Evolutionary conservation across 805 yeast species (phyloP).

Genomic region (Candida manassasensis): DNA sequence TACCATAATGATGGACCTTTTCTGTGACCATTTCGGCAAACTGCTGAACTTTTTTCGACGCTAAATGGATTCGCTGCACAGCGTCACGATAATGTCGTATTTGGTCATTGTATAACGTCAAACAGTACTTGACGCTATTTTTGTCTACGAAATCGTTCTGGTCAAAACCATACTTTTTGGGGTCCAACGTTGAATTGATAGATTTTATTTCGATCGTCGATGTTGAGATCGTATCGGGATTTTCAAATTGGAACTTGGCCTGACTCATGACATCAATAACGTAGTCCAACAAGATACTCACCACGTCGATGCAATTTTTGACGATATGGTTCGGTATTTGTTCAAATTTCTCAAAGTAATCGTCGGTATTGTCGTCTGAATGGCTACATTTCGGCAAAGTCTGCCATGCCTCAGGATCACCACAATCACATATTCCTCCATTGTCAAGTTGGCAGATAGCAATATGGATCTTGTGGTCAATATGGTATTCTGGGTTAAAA

Average conservation of each 20-base stretch:
- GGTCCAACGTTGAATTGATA: slow-evolving; percentile 29
- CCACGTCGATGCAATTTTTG: slow-evolving; percentile 32
- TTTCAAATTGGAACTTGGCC: slow-evolving; percentile 37
- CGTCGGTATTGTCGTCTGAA: slow-evolving; percentile 12
- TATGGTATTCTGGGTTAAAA: slow-evolving; percentile 63
- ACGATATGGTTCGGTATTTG: slow-evolving; percentile 39
- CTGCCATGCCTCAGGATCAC: slow-evolving; percentile 83
- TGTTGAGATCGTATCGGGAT: slow-evolving; percentile 20
- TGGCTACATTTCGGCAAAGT: slow-evolving; percentile 46
- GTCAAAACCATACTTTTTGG: slow-evolving; percentile 42
- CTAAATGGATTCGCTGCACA: slow-evolving; percentile 54
- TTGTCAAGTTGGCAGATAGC: slow-evolving; percentile 61
- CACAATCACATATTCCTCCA: slow-evolving; percentile 86
- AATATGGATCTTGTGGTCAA: slow-evolving; percentile 66
- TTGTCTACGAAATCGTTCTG: slow-evolving; percentile 18
- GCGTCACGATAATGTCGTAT: slow-evolving; percentile 73
- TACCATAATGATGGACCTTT: slow-evolving; percentile 57
- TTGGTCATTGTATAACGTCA: slow-evolving; percentile 75
- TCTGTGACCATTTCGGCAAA: slow-evolving; percentile 72
- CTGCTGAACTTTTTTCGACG: slow-evolving; percentile 58
- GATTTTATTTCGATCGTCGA: slow-evolving; percentile 26
- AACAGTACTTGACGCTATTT: slow-evolving; percentile 46
- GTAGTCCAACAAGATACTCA: slow-evolving; percentile 52
- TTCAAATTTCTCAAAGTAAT: slow-evolving; percentile 2
- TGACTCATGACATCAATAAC: slow-evolving; percentile 57